phyloP scores from a whole-genome alignment of 345 rosid genomes.

The Bruguiera sexangula region DNA sequence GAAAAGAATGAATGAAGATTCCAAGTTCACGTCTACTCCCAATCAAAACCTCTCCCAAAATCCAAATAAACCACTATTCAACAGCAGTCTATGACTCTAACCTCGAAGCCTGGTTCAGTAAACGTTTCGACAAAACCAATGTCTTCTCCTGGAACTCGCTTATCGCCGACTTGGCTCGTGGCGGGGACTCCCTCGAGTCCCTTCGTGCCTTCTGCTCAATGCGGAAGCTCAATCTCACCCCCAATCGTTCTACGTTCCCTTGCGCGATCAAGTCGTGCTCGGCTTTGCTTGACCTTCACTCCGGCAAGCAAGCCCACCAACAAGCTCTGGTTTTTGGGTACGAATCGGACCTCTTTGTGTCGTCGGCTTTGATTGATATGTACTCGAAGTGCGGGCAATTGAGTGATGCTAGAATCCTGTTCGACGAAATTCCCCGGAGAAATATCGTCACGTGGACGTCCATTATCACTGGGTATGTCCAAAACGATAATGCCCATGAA shows the following conservation, averaged over 20 bases:
- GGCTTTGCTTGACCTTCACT: constrained; percentile 58
- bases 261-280: constrained; percentile 87
- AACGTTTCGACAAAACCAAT: constrained; percentile 59
- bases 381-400: constrained; percentile 62
- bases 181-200: constrained; percentile 68
- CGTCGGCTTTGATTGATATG: constrained; percentile 74
- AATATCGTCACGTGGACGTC: constrained; percentile 85
- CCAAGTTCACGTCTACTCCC: constrained; percentile 10
- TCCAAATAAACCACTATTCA: constrained; percentile 29
- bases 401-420: constrained; percentile 55
- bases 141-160: constrained; percentile 88
- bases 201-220: constrained; percentile 75
- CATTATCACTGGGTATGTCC: constrained; percentile 71
- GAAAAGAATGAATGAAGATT: constrained; percentile 39
- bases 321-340: constrained; percentile 71
- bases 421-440: constrained; percentile 71
- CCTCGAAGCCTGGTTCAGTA: constrained; percentile 57
- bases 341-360: constrained; percentile 64
- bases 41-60: constrained; percentile 14
- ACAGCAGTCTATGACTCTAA: constrained; percentile 35
- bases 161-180: constrained; percentile 77
- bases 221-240: constrained; percentile 66
- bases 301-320: constrained; percentile 79
- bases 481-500: constrained; percentile 45
- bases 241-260: constrained; percentile 76